phyloP scores from a whole-genome alignment of 768 basidiomycete genomes.

The Serendipita vermifera region DNA sequence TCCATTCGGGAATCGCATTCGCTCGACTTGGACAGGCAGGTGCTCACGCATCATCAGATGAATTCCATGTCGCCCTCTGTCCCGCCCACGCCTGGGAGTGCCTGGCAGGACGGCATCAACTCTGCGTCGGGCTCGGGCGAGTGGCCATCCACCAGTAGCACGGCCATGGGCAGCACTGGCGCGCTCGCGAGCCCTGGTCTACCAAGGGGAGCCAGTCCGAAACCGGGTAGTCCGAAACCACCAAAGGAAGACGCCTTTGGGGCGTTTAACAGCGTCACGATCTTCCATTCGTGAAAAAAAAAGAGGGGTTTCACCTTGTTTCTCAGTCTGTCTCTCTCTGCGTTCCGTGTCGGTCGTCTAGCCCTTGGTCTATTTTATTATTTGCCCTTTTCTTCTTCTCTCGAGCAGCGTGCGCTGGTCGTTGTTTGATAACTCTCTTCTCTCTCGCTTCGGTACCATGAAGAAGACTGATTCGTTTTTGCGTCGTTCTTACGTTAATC shows the following conservation, averaged over 20 bases:
- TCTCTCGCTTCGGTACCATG: background rate
- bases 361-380: background rate
- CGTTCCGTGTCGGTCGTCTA: background rate
- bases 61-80: background rate
- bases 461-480: background rate
- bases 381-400: background rate
- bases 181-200: background rate
- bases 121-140: background rate
- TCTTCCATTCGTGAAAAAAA: constrained; percentile 8
- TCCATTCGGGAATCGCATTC: constrained; percentile 7
- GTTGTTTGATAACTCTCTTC: background rate
- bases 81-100: background rate
- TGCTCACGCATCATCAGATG: constrained; percentile 5
- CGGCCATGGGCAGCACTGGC: background rate
- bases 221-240: background rate
- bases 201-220: background rate
- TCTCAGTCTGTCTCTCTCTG: no score
- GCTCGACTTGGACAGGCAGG: constrained; percentile 7
- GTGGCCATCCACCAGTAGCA: background rate
- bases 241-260: constrained; percentile 2
- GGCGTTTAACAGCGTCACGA: constrained; percentile 5
- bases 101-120: constrained; percentile 5
- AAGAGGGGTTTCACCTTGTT: background rate
- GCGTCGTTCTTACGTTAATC: no score
- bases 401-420: background rate